Base-by-base conservation (phyloP, 2,329 filamentous ascomycete genomes). In the Cyanodermella asteris region DNA sequence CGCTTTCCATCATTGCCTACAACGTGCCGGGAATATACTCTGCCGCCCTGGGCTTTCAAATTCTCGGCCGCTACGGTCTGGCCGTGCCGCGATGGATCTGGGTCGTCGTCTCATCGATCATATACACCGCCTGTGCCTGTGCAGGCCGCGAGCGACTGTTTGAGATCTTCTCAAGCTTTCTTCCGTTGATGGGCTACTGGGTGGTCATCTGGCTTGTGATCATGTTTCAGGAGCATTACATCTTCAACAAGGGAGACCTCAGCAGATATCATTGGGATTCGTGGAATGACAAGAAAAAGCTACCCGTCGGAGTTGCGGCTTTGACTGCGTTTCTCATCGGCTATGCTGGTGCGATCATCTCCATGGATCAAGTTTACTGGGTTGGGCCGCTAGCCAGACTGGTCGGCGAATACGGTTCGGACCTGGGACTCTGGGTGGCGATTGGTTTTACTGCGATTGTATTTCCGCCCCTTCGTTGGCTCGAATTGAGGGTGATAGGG, bases 121-220 rank as follows among this genome's bases (percentile, higher is more conserved):
- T 74, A 22, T 70, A 66, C 38, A 64, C 64, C 6, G 59, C 71
- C 15, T 71, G 67, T 35, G 69, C 67, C 1, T 51, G 73, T 10
- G 69, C 59, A 1, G 70, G 71, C 1, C 57, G 67, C 9, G 53
- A 57, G 13, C 46, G 67, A 34, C 53, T 76, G 2, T 60, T 65
- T 1, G 55, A 55, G 14, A 71, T 75, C 29, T 72, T 75, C 40
- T 65, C 63, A 7, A 74, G 74, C 39, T 73, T 75, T 41, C 52
- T 75, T 5, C 65, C 67, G 0, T 46, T 75, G 13, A 74, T 75
- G 63, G 71, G 70, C 2, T 75, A 74, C 43, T 75, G 67, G 68
- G 56, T 72, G 10, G 57, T 57, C 9, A 63, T 72, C 22, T 72
- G 66, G 64, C 54, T 72, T 12, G 57, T 59, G 2, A 70, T 75